Evolutionary conservation across 257 asterid genomes (phyloP), one percentile per base, ranked within the genome.

Genomic region (Nicotiana otophora): DNA sequence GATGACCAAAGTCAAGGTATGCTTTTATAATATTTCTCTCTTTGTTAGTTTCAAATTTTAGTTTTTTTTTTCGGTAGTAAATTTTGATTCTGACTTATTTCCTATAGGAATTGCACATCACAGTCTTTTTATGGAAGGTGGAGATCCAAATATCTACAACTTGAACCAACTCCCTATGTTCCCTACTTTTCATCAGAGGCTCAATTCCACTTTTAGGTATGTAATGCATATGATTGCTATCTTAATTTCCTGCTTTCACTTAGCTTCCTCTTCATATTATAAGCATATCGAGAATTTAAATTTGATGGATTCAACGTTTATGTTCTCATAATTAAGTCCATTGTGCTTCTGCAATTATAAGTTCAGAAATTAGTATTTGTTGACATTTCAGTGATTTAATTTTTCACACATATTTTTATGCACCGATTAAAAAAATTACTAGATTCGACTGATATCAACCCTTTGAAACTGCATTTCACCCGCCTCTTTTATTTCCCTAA

Each of bases 1-100:
- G 95, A 92, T 81, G 95, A 88, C 79, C 89, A 92, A 26, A 83
- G 86, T 79, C 91, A 90, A 85, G 97, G 97, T 94, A 15, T 2
- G 48, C 2, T 75, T 7, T 11, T 69, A 15, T 33, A 62, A 31
- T 7, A 30, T 5, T 54, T 33, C 65, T 69, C 19, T 7, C 17
- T 42, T 31, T 48, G 8, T 67, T 28, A 10, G 2, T 31, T 42
- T 69, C 23, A 11, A 9, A 51, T 64, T 65, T 83, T 82, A 87
- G 90, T 84, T 55, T 78, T 14, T 10, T 9, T 42, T 31, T 31
- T 31, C 2, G 51, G 1, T 6, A 46, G 36, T 11, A 12, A 5
- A 80, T 63, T 62, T 60, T 61, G 46, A 70, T 34, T 51, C 61
- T 19, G 31, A 57, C 6, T 39, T 33, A 39, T 79, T 7, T 33